A percentile compares a stretch with the other conserved stretches of the same genome.
Conservation (phyloP, 495 filamentous ascomycete genomes). For the Lepidopterella palustris region DNA sequence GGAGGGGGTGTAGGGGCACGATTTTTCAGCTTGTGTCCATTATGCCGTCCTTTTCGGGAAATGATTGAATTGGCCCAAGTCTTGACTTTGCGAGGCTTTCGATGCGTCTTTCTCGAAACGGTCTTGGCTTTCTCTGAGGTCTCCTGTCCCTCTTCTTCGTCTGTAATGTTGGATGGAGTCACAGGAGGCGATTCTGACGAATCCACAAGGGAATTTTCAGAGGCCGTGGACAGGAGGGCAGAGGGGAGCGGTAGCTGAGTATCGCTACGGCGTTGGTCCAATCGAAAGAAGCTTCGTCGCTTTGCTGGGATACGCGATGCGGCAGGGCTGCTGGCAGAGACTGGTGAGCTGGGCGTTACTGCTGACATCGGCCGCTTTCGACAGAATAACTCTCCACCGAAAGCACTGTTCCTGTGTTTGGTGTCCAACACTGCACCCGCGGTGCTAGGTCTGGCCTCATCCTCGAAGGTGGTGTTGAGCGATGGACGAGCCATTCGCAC, state of each 20-base stretch:
- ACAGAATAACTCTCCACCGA: slow-evolving; percentile 24
- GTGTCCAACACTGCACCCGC: slow-evolving; percentile 47
- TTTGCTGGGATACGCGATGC: slow-evolving; percentile 25
- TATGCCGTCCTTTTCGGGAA: slow-evolving; percentile 49
- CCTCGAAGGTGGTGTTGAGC: slow-evolving; percentile 35
- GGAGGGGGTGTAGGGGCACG: slow-evolving; percentile 21
- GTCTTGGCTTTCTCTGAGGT: slow-evolving; percentile 13
- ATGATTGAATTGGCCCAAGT: slow-evolving; percentile 75
- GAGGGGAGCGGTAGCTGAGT: not conserved
- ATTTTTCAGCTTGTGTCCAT: slow-evolving; percentile 18
- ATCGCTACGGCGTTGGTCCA: slow-evolving; percentile 23
- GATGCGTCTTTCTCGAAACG: slow-evolving; percentile 47
- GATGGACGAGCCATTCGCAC: slow-evolving; percentile 28
- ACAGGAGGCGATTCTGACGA: slow-evolving; percentile 15
- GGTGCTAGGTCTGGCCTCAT: slow-evolving; percentile 44
- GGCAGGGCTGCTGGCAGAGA: slow-evolving; percentile 14
- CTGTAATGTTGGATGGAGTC: slow-evolving; percentile 10
- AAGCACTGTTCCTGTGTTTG: slow-evolving; percentile 4
- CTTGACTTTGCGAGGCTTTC: slow-evolving; percentile 73
- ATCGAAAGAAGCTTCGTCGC: slow-evolving; percentile 27
- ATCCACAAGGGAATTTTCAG: slow-evolving; percentile 17
- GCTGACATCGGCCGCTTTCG: slow-evolving; percentile 32
- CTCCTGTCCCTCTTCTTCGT: slow-evolving; percentile 3
- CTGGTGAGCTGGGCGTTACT: slow-evolving; percentile 19
- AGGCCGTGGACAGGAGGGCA: slow-evolving; percentile 9